Conservation (phyloP, 2,329 filamentous ascomycete species). For the Cordyceps tenuipes region DNA sequence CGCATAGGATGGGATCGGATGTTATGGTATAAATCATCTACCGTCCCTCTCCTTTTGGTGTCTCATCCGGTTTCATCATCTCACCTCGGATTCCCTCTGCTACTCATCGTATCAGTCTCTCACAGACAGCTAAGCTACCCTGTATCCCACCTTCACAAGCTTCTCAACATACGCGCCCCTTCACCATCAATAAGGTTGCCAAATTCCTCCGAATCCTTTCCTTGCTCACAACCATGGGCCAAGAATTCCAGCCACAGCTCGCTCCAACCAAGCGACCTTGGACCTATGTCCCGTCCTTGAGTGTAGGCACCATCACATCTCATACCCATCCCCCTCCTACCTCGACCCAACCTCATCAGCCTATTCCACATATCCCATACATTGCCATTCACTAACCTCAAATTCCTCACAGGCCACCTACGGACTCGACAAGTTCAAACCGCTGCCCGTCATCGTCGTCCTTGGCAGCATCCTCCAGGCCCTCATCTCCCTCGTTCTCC, state of each 20-base stretch:
- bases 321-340: no score
- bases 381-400: conserved; percentile 12
- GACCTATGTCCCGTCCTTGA: conserved; percentile 12
- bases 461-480: conserved; percentile 29
- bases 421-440: conserved; percentile 24
- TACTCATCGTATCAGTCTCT: no score
- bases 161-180: no score
- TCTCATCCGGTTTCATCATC: no score
- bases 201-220: background rate
- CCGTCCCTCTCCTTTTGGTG: no score
- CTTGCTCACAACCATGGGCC: background rate
- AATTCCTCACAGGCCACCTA: conserved; percentile 18
- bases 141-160: no score
- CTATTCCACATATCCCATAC: background rate
- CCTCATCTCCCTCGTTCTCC: conserved; percentile 25
- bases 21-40: no score
- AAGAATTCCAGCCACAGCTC: conserved; percentile 20
- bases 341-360: background rate
- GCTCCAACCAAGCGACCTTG: conserved; percentile 17
- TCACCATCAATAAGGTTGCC: no score
- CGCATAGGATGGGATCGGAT: no score
- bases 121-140: no score
- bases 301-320: background rate
- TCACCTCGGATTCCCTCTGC: no score
- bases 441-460: conserved; percentile 24